Base-by-base conservation (phyloP, 2,329 filamentous ascomycete genomes). In the Zalaria obscura region DNA sequence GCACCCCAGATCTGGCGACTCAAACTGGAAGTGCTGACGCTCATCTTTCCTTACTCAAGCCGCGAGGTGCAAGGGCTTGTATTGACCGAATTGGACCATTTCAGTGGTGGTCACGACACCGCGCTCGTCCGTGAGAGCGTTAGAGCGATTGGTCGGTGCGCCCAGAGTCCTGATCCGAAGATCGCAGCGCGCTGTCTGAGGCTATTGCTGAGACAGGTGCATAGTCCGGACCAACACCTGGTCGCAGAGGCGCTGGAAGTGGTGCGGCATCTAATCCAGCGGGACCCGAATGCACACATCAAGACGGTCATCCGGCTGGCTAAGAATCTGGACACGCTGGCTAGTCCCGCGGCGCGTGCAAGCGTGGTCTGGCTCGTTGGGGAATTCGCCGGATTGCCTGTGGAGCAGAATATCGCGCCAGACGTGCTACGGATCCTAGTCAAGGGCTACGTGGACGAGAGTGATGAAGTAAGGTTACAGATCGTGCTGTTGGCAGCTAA, bases 321-420 rank as follows among this genome's bases (percentile, higher is more conserved):
- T 4, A 91, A 87, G 61, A 88, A 94, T 47, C 74, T 98, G 2
- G 91, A 95, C 55, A 83, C 81, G 3, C 84, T 87, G 2, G 85
- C 83, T 0, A 88, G 91, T 46, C 79, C 91, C 1, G 81, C 87
- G 46, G 91, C 91, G 3, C 75, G 91, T 49, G 91, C 91, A 3
- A 94, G 85, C 39, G 95, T 98, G 48, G 83, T 98, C 51, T 98
- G 91, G 91, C 75, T 98, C 1, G 88, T 96, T 0, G 91, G 91
- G 36, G 91, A 98, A 60, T 96, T 93, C 52, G 78, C 89, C 0
- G 85, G 86, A 0, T 62, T 82, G 3, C 77, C 86, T 42, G 75
- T 80, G 6, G 80, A 88, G 45, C 80, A 91, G 56, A 93, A 93
- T 53, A 89, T 98, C 46, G 91, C 91, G 0, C 80, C 89, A 0